Percentiles rank a stretch among this genome's conserved stretches.
These are phyloP conservation scores for Jamesozyma jinghongensis DNA, from an alignment of 805 yeast genomes.

Conservation along the genomic window DNA sequence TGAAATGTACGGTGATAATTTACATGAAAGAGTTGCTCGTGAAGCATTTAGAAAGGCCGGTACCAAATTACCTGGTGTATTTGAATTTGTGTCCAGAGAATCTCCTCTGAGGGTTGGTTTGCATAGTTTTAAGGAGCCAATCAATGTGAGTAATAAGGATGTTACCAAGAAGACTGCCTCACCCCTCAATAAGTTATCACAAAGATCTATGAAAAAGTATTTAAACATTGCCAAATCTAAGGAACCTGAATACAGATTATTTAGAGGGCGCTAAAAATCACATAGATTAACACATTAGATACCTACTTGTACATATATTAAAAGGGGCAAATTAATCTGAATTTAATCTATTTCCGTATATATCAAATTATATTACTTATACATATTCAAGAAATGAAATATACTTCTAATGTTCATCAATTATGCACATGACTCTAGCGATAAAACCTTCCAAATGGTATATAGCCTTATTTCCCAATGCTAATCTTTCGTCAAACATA, in stretches of 20 bases:
- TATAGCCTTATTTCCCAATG: slow-evolving; percentile 79
- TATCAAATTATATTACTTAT: background rate
- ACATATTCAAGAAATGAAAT: too few relatives aligned
- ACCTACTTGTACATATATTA: slow-evolving; percentile 8
- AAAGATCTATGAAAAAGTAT: slow-evolving; percentile 58
- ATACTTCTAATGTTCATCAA: slow-evolving; percentile 35
- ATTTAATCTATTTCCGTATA: background rate
- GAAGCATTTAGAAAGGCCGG: slow-evolving; percentile 88
- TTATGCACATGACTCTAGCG: slow-evolving; percentile 74
- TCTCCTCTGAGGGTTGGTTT: slow-evolving; percentile 67
- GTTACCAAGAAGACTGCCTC: slow-evolving; percentile 31
- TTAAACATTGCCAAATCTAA: slow-evolving; percentile 44
- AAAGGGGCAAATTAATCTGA: too few relatives aligned
- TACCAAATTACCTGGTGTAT: slow-evolving; percentile 84
- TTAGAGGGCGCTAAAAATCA: slow-evolving; percentile 50
- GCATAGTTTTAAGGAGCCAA: slow-evolving; percentile 37
- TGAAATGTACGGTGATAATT: slow-evolving; percentile 64
- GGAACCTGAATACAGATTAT: slow-evolving; percentile 46
- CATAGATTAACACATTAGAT: too few relatives aligned
- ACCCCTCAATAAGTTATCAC: slow-evolving; percentile 44
- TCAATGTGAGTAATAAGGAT: slow-evolving; percentile 25
- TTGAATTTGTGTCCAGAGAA: slow-evolving; percentile 66
- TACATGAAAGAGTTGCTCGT: slow-evolving; percentile 84
- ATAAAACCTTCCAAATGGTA: slow-evolving; percentile 93
- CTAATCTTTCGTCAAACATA: slow-evolving; percentile 72